Conservation (phyloP, 345 rosid genomes). For the Nephelium lappaceum region DNA sequence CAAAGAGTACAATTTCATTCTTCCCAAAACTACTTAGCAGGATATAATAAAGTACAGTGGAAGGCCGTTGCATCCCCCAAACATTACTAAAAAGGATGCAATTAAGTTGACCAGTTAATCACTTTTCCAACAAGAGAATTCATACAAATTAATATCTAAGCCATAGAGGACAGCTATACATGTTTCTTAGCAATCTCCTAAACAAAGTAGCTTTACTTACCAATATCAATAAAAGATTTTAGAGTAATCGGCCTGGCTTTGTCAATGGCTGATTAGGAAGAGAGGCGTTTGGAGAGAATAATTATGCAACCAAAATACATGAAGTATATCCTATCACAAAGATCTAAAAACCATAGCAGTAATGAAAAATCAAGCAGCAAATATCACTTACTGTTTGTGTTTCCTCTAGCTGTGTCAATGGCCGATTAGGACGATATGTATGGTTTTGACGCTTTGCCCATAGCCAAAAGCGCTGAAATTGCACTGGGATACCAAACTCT, state of each 20-base stretch:
- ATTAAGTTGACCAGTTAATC: background rate
- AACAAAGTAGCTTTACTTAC: background rate
- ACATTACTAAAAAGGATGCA: background rate
- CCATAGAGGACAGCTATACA: background rate
- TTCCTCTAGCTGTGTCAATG: constrained; percentile 77
- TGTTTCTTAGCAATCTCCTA: background rate
- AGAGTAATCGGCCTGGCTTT: no score
- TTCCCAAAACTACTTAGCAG: background rate
- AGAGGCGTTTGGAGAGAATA: background rate
- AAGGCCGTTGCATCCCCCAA: background rate
- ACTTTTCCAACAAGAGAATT: background rate
- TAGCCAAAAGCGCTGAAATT: constrained; percentile 90
- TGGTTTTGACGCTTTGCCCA: constrained; percentile 98
- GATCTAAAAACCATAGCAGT: background rate
- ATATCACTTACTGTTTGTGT: constrained; percentile 59
- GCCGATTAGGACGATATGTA: constrained; percentile 89
- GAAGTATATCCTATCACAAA: background rate
- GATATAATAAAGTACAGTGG: background rate
- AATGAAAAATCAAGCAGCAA: constrained; percentile 9
- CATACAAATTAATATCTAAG: background rate
- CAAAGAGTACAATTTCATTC: background rate
- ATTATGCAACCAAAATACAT: background rate
- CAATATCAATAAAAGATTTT: background rate
- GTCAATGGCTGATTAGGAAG: background rate
- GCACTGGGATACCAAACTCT: constrained; percentile 84